Percentiles rank a stretch among this genome's conserved stretches.
Conservation (phyloP, 2,329 filamentous ascomycete species). For the Rhinocladiella mackenziei region DNA sequence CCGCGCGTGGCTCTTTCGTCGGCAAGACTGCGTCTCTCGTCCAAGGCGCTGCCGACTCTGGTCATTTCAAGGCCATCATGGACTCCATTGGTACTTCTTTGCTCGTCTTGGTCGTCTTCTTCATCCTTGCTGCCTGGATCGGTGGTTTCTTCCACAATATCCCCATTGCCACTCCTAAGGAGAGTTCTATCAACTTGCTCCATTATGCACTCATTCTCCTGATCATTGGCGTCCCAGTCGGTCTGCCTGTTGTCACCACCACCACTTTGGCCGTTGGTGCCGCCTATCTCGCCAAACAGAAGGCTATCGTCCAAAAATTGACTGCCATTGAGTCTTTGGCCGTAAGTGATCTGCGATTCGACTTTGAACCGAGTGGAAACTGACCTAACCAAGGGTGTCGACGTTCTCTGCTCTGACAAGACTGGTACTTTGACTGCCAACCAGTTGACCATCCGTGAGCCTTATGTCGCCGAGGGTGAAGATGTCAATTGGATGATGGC, state of each 20-base stretch:
- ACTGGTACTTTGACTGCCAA: conserved; percentile 73
- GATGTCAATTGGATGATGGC: conserved; percentile 85
- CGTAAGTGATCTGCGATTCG: conserved; percentile 37
- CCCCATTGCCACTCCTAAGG: conserved; percentile 56
- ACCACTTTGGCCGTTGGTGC: conserved; percentile 73
- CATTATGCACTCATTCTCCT: conserved; percentile 67
- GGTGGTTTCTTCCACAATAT: conserved; percentile 73
- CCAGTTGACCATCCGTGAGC: conserved; percentile 72
- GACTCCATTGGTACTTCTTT: conserved; percentile 72
- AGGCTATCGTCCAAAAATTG: conserved; percentile 75
- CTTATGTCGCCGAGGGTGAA: conserved; percentile 70
- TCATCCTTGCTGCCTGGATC: conserved; percentile 70
- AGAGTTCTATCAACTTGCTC: conserved; percentile 60
- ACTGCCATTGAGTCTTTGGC: conserved; percentile 73
- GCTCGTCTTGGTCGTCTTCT: conserved; percentile 72
- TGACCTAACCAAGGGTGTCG: conserved; percentile 52
- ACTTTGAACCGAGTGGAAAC: too few relatives aligned
- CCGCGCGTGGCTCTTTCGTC: conserved; percentile 70
- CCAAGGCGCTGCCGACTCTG: conserved; percentile 69
- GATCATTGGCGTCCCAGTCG: conserved; percentile 74
- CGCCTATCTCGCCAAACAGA: conserved; percentile 71
- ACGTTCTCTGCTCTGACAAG: conserved; percentile 78
- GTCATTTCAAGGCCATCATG: conserved; percentile 81
- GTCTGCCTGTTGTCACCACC: conserved; percentile 74
- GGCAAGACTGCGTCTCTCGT: conserved; percentile 71